Percentiles rank a stretch among this genome's conserved stretches.
Conservation (phyloP, 139 green algal genomes). For the Micractinium conductrix region DNA sequence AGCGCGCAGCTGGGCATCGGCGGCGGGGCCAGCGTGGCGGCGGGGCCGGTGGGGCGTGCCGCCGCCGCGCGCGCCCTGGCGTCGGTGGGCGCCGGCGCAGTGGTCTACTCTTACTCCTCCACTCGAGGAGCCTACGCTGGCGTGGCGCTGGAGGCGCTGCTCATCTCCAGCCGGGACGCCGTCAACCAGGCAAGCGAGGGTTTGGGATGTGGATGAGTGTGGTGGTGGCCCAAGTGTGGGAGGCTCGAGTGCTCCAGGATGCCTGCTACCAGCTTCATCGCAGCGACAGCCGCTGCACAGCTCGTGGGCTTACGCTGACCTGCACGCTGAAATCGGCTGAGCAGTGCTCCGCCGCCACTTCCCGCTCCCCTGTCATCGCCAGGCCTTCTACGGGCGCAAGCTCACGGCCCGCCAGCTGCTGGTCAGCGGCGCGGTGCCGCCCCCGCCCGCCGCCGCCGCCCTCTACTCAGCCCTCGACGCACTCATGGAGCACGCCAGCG, state of each 20-base stretch:
- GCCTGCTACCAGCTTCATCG: background rate
- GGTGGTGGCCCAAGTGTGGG: no score
- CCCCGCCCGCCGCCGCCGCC: slow-evolving; percentile 59
- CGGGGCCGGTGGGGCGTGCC: slow-evolving; percentile 67
- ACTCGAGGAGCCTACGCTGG: slow-evolving; percentile 68
- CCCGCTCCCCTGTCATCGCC: background rate
- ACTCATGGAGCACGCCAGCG: slow-evolving; percentile 23
- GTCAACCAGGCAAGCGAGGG: background rate
- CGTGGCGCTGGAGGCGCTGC: slow-evolving; percentile 60
- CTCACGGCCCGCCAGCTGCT: slow-evolving; percentile 66
- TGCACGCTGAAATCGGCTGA: no score
- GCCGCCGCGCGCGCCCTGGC: slow-evolving; percentile 56
- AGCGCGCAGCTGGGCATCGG: slow-evolving; percentile 52
- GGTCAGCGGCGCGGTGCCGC: slow-evolving; percentile 47
- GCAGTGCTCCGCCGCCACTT: no score
- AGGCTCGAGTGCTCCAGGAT: no score
- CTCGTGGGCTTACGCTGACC: no score
- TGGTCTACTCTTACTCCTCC: slow-evolving; percentile 62
- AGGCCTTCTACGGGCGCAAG: slow-evolving; percentile 66
- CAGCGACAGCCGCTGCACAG: no score
- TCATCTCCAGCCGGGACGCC: slow-evolving; percentile 49
- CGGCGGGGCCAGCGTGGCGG: slow-evolving; percentile 50
- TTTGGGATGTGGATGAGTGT: background rate
- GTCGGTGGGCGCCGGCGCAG: slow-evolving; percentile 20
- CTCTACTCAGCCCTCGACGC: slow-evolving; percentile 59